These are phyloP conservation scores for Schizosaccharomyces lindneri DNA, from an alignment of 805 yeast species.

Conservation along the genomic window DNA sequence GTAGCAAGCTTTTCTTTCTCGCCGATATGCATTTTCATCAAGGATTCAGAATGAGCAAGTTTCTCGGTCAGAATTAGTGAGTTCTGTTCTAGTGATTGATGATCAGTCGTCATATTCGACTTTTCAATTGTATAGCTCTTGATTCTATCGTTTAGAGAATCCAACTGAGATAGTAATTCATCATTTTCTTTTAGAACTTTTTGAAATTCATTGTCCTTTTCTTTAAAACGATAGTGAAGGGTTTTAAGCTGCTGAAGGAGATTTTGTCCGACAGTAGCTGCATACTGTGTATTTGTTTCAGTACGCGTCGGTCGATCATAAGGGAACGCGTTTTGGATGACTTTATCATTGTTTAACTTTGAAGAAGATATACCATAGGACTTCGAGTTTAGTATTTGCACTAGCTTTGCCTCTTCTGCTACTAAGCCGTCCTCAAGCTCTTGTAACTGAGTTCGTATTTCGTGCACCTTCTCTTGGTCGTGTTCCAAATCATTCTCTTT, in stretches of 20 bases:
- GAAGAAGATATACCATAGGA: not conserved
- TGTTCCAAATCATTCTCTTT: not conserved
- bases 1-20: no score
- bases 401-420: not conserved
- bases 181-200: not conserved
- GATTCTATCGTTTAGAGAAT: no score
- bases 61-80: no score
- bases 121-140: no score
- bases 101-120: no score
- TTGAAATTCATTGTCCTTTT: not conserved
- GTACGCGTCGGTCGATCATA: not conserved
- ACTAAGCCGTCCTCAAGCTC: not conserved
- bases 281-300: not conserved
- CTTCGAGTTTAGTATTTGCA: no score
- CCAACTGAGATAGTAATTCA: no score
- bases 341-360: not conserved
- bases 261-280: not conserved
- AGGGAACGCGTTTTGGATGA: not conserved
- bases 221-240: not conserved
- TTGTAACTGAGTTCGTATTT: not conserved
- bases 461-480: not conserved
- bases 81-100: no score
- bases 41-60: no score
- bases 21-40: no score
- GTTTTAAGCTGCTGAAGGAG: not conserved